A percentile compares a stretch with the other conserved stretches of the same genome.
These are phyloP conservation scores for Erysiphe neolycopersici DNA, from an alignment of 2,329 filamentous ascomycete species.

Conservation along the genomic window DNA sequence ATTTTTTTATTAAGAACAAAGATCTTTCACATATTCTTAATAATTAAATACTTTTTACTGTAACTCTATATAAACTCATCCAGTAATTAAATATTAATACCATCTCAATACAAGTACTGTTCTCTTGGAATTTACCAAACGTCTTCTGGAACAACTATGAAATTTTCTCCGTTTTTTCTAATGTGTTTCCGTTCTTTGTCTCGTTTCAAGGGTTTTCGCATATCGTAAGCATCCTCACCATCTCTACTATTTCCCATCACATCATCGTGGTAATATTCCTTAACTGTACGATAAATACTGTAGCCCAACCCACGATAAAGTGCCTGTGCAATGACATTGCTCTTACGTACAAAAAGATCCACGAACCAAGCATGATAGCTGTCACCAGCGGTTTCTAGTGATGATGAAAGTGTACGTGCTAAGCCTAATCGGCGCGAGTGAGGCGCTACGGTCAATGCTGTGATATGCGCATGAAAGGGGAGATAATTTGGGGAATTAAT, in stretches of 20 bases:
- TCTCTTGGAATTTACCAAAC: constrained; percentile 33
- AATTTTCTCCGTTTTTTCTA: constrained; percentile 52
- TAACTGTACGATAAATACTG: constrained; percentile 65
- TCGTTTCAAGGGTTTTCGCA: constrained; percentile 72
- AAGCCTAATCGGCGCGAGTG: constrained; percentile 65
- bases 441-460: constrained; percentile 76
- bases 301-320: constrained; percentile 88
- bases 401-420: constrained; percentile 55
- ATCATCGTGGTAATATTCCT: constrained; percentile 83
- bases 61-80: too few relatives aligned
- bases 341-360: constrained; percentile 74
- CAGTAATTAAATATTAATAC: too few relatives aligned
- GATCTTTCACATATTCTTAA: too few relatives aligned
- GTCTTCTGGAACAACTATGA: constrained; percentile 55
- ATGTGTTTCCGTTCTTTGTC: constrained; percentile 54
- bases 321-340: constrained; percentile 63
- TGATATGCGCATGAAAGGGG: constrained; percentile 99
- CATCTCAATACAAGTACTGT: too few relatives aligned
- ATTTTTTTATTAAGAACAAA: too few relatives aligned
- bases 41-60: too few relatives aligned
- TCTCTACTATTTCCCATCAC: constrained; percentile 26
- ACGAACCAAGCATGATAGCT: constrained; percentile 79
- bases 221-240: constrained; percentile 81
- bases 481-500: constrained; percentile 65
- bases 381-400: constrained; percentile 61